Evolutionary conservation across 495 filamentous ascomycete genomes (phyloP).

Genomic region (Xylaria curta): DNA sequence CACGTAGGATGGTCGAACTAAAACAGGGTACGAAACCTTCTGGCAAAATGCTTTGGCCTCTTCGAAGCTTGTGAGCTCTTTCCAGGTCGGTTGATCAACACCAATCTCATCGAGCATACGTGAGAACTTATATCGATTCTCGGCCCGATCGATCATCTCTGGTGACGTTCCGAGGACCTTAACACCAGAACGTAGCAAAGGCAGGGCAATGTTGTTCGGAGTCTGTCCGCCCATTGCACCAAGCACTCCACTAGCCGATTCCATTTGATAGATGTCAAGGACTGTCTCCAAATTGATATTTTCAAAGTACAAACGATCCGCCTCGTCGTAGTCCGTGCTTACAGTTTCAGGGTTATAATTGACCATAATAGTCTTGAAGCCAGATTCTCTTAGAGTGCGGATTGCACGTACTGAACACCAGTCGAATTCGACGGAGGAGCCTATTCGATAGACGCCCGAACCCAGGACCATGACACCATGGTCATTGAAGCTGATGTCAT

Average conservation of each 20-base stretch:
- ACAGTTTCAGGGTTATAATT: slow-evolving; percentile 98
- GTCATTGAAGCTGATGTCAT: slow-evolving; percentile 85
- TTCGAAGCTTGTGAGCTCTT: slow-evolving; percentile 88
- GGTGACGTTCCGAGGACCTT: slow-evolving; percentile 94
- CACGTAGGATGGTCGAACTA: slow-evolving; percentile 94
- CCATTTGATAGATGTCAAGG: slow-evolving; percentile 92
- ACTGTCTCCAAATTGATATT: slow-evolving; percentile 96
- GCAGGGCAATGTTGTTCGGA: slow-evolving; percentile 96
- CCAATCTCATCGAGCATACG: slow-evolving; percentile 94
- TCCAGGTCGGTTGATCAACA: slow-evolving; percentile 97
- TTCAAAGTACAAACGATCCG: slow-evolving; percentile 94
- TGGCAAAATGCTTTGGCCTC: slow-evolving; percentile 87
- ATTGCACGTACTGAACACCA: slow-evolving; percentile 99
- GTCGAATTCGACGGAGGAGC: slow-evolving; percentile 97
- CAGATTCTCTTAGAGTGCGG: slow-evolving; percentile 85
- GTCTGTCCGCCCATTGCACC: slow-evolving; percentile 98
- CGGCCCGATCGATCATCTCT: slow-evolving; percentile 97
- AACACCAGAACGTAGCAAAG: slow-evolving; percentile 84
- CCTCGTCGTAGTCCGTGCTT: slow-evolving; percentile 94
- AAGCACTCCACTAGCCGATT: slow-evolving; percentile 87
- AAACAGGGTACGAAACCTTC: slow-evolving; percentile 85
- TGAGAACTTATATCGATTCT: slow-evolving; percentile 99
- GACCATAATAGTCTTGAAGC: slow-evolving; percentile 97
- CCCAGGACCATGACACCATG: slow-evolving; percentile 95
- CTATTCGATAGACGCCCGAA: slow-evolving; percentile 97